A percentile compares a stretch with the other conserved stretches of the same genome.
Evolutionary conservation across 768 basidiomycete species (phyloP).

Genomic region (Calvatia gigantea): DNA sequence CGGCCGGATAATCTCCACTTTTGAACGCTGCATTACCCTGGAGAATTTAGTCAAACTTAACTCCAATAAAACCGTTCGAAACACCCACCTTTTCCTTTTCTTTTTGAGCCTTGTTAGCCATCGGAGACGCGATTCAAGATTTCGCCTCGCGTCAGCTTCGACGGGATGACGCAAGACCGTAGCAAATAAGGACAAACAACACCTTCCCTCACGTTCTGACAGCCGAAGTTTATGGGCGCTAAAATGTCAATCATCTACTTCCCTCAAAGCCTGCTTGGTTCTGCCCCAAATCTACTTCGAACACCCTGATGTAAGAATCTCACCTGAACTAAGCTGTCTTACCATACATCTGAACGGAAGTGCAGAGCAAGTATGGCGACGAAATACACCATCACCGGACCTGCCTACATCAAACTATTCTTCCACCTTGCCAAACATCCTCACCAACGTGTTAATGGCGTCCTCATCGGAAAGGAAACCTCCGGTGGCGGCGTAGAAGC

Average conservation of each 20-base stretch:
- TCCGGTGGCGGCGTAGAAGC: constrained; percentile 38
- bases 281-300: background rate
- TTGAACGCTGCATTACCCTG: constrained; percentile 92
- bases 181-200: constrained; percentile 4
- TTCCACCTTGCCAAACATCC: constrained; percentile 82
- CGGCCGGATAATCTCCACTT: constrained; percentile 67
- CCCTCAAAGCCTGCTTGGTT: background rate
- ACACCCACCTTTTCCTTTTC: constrained; percentile 36
- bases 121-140: background rate
- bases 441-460: constrained; percentile 70
- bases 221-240: background rate
- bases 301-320: background rate
- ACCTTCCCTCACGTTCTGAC: background rate
- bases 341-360: background rate
- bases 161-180: background rate
- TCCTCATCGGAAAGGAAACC: constrained; percentile 58
- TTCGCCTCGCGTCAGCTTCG: background rate
- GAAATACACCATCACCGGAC: constrained; percentile 50
- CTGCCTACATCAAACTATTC: constrained; percentile 71
- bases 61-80: background rate
- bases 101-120: constrained; percentile 25
- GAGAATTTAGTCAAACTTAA: background rate
- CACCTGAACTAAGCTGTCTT: too few species aligned
- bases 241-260: background rate
- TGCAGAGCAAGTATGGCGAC: constrained; percentile 6